A percentile compares a stretch with the other conserved stretches of the same genome.
Evolutionary conservation across 176 grass and related monocot species (phyloP).

Genomic region (Saccharum spontaneum): DNA sequence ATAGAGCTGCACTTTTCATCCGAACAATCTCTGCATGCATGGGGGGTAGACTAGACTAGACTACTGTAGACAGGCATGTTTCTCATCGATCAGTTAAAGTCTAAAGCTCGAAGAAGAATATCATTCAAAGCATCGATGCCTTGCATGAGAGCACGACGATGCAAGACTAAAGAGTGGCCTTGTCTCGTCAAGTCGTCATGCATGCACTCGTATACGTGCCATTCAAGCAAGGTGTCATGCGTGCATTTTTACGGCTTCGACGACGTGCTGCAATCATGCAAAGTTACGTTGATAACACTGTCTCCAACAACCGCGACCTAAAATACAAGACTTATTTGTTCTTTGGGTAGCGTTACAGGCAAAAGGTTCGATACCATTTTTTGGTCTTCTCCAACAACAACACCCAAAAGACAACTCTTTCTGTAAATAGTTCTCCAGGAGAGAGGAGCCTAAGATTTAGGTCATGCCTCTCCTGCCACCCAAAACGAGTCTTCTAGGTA

Average conservation of each 20-base stretch:
- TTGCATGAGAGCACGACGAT: neutral
- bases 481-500: too few relatives aligned
- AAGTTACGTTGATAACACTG: conserved; percentile 5
- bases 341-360: too few relatives aligned
- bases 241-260: neutral
- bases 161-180: neutral
- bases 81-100: neutral
- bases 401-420: too few relatives aligned
- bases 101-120: conserved; percentile 10
- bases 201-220: conserved; percentile 4
- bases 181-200: neutral
- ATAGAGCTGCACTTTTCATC: conserved; percentile 17
- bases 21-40: conserved; percentile 12
- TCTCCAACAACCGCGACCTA: too few relatives aligned
- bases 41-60: neutral
- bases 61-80: neutral
- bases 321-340: too few relatives aligned
- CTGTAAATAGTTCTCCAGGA: too few relatives aligned
- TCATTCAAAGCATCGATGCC: conserved; percentile 9
- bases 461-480: too few relatives aligned
- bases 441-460: too few relatives aligned
- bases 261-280: conserved; percentile 32
- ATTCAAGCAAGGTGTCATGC: conserved; percentile 29
- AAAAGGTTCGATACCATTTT: too few relatives aligned
- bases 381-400: too few relatives aligned